These are phyloP conservation scores for Daedaleopsis sinensis DNA, from an alignment of 768 basidiomycete genomes.

Conservation along the genomic window DNA sequence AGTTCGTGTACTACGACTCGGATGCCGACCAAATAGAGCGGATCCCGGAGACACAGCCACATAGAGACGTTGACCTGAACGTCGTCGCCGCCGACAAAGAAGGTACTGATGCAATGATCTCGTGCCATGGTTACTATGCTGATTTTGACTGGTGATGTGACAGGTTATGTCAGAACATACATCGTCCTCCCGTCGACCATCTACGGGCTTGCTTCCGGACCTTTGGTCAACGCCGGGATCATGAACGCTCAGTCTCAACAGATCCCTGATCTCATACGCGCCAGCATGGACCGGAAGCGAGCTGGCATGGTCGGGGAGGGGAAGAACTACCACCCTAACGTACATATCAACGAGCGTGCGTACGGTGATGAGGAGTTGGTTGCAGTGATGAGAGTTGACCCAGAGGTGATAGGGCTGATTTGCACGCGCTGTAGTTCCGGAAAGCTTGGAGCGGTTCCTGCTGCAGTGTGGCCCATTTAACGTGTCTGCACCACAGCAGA, in stretches of 20 bases:
- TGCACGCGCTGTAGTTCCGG: too few relatives aligned
- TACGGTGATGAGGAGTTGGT: slow-evolving; percentile 32
- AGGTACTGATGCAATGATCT: slow-evolving; percentile 34
- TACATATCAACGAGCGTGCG: slow-evolving; percentile 44
- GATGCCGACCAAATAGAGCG: slow-evolving; percentile 46
- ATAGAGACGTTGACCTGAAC: slow-evolving; percentile 51
- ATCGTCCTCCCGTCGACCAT: slow-evolving; percentile 57
- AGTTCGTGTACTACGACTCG: slow-evolving; percentile 51
- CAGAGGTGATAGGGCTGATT: too few relatives aligned
- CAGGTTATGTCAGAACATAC: slow-evolving; percentile 52
- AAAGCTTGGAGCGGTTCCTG: too few relatives aligned
- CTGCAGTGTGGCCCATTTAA: too few relatives aligned
- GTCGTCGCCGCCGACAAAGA: slow-evolving; percentile 49
- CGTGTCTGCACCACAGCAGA: too few relatives aligned
- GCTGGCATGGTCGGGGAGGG: slow-evolving; percentile 59
- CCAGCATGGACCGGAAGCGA: slow-evolving; percentile 46
- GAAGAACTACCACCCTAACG: slow-evolving; percentile 58
- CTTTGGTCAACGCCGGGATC: slow-evolving; percentile 52
- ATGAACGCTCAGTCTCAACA: slow-evolving; percentile 53
- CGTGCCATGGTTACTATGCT: background rate
- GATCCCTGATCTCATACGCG: slow-evolving; percentile 49
- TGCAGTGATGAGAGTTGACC: too few relatives aligned
- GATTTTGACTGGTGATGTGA: slow-evolving; percentile 21
- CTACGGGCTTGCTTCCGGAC: slow-evolving; percentile 61
- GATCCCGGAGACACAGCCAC: slow-evolving; percentile 45